Percentiles rank a stretch among this genome's conserved stretches.
These are phyloP conservation scores for Scheffersomyces coipomensis DNA, from an alignment of 805 yeast species.

Conservation along the genomic window DNA sequence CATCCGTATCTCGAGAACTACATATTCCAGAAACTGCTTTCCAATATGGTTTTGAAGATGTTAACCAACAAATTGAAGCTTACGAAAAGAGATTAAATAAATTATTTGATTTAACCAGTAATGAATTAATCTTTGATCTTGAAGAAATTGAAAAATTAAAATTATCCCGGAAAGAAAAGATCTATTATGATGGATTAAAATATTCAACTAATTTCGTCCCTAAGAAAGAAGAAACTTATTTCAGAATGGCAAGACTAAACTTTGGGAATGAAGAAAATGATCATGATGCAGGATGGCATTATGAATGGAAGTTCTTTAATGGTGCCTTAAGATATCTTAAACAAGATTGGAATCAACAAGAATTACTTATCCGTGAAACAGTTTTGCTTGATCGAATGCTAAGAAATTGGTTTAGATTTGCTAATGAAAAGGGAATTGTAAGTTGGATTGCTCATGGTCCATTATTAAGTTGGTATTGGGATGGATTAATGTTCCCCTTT, in stretches of 20 bases:
- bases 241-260: constrained; percentile 28
- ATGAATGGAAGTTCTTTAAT: constrained; percentile 57
- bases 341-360: constrained; percentile 24
- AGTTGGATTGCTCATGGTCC: constrained; percentile 34
- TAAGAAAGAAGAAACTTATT: constrained; percentile 32
- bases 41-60: constrained; percentile 19
- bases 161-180: constrained; percentile 17
- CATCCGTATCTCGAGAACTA: constrained; percentile 18
- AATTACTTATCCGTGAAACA: constrained; percentile 19
- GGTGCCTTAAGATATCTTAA: constrained; percentile 49
- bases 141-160: constrained; percentile 5
- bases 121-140: constrained; percentile 10
- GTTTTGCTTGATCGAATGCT: constrained; percentile 18
- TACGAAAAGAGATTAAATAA: constrained; percentile 14
- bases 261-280: constrained; percentile 22
- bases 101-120: constrained; percentile 10
- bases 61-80: constrained; percentile 22
- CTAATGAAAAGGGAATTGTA: constrained; percentile 25
- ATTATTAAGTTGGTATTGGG: constrained; percentile 32
- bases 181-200: constrained; percentile 21
- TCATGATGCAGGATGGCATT: constrained; percentile 50
- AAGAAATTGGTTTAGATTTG: constrained; percentile 28
- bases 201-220: constrained; percentile 12
- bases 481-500: constrained; percentile 30
- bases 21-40: constrained; percentile 22